Percentiles rank a stretch among this genome's conserved stretches.
These are phyloP conservation scores for Casuarina equisetifolia DNA, from an alignment of 306 rosid genomes.

Conservation along the genomic window DNA sequence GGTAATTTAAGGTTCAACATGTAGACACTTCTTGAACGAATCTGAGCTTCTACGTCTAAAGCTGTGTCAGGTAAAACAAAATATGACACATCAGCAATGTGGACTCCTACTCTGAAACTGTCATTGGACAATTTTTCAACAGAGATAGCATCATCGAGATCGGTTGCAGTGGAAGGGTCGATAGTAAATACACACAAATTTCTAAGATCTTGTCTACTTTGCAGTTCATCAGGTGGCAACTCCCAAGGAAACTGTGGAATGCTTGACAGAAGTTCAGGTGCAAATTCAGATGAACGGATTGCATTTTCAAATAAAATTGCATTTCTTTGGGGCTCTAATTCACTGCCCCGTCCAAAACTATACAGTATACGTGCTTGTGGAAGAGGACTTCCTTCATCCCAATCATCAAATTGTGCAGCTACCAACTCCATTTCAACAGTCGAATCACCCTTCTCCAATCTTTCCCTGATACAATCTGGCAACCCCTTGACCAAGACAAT, in stretches of 20 bases:
- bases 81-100: conserved; percentile 82
- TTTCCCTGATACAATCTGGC: conserved; percentile 57
- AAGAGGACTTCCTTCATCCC: conserved; percentile 62
- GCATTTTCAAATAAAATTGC: conserved; percentile 79
- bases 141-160: conserved; percentile 91
- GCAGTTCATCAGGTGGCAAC: conserved; percentile 60
- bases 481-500: conserved; percentile 49
- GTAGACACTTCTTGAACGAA: conserved; percentile 78
- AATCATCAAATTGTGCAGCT: conserved; percentile 66
- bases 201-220: conserved; percentile 68
- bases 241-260: conserved; percentile 74
- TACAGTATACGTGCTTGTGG: conserved; percentile 64
- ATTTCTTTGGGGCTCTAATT: conserved; percentile 63
- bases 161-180: conserved; percentile 84
- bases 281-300: conserved; percentile 57
- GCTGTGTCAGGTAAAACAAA: conserved; percentile 73
- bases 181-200: conserved; percentile 74
- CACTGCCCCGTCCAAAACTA: conserved; percentile 66
- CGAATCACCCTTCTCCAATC: conserved; percentile 56
- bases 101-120: conserved; percentile 77
- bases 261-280: conserved; percentile 57
- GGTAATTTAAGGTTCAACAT: conserved; percentile 62
- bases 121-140: conserved; percentile 67
- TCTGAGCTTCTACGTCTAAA: conserved; percentile 67
- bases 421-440: conserved; percentile 67